Percentiles rank a stretch among this genome's conserved stretches.
Conservation (phyloP, 2,329 filamentous ascomycete genomes). For the Aspergillus novofumigatus region DNA sequence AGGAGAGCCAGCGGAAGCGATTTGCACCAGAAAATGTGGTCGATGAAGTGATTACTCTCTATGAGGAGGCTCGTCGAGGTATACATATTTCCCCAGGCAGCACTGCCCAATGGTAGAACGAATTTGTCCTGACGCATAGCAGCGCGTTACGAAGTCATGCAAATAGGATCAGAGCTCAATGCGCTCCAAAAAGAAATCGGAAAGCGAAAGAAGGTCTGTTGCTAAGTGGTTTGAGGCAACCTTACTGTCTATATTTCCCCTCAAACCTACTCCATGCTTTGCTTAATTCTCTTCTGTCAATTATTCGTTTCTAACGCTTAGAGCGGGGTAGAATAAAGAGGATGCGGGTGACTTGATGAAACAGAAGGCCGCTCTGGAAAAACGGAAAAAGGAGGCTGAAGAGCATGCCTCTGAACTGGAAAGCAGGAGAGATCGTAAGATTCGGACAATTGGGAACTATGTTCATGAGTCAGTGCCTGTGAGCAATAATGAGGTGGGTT, state of each 20-base stretch:
- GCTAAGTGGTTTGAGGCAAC: neutral
- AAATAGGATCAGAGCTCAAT: constrained; percentile 82
- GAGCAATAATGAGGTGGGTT: constrained; percentile 68
- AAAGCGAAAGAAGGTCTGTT: constrained; percentile 74
- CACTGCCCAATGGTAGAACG: neutral
- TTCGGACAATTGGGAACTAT: constrained; percentile 82
- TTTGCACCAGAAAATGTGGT: constrained; percentile 77
- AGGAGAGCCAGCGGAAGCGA: constrained; percentile 82
- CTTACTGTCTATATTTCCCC: neutral
- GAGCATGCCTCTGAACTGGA: constrained; percentile 74
- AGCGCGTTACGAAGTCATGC: constrained; percentile 73
- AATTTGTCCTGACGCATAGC: constrained; percentile 6
- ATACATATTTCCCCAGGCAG: constrained; percentile 21
- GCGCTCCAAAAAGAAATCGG: constrained; percentile 85
- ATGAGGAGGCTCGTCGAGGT: constrained; percentile 79
- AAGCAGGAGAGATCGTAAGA: constrained; percentile 66
- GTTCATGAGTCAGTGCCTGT: constrained; percentile 85
- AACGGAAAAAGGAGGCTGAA: constrained; percentile 75
- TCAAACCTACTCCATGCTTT: neutral
- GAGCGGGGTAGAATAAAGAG: constrained; percentile 67
- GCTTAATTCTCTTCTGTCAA: neutral
- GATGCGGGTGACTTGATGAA: constrained; percentile 74
- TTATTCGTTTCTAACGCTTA: constrained; percentile 7
- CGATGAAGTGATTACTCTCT: constrained; percentile 84
- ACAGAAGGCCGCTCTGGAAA: constrained; percentile 72